A percentile compares a stretch with the other conserved stretches of the same genome.
These are phyloP conservation scores for Sarcodon aspratus DNA, from an alignment of 768 basidiomycete genomes.

Conservation along the genomic window DNA sequence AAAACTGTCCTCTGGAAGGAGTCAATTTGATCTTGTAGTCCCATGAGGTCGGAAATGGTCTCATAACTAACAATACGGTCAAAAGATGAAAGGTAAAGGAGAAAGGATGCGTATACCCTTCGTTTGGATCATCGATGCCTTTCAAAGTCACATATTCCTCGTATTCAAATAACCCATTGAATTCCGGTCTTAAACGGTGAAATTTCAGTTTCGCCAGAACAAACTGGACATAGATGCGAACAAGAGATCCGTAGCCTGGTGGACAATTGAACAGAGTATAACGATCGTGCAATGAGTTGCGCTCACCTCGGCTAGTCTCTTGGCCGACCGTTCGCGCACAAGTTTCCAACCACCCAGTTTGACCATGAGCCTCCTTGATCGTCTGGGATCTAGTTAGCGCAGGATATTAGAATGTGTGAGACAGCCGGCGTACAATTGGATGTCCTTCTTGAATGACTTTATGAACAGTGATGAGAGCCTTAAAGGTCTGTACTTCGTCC, in stretches of 20 bases:
- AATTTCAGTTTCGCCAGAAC: constrained; percentile 92
- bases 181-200: constrained; percentile 91
- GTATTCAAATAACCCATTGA: constrained; percentile 98
- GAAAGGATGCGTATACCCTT: constrained; percentile 56
- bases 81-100: not conserved
- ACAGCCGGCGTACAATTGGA: constrained; percentile 55
- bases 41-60: constrained; percentile 96
- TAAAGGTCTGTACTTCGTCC: constrained; percentile 98
- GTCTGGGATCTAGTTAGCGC: constrained; percentile 40
- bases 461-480: constrained; percentile 93
- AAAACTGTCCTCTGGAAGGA: constrained; percentile 98
- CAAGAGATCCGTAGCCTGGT: constrained; percentile 83
- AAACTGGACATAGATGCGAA: constrained; percentile 93
- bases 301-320: constrained; percentile 65
- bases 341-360: constrained; percentile 97
- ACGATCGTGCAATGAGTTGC: not conserved
- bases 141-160: constrained; percentile 97
- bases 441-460: constrained; percentile 98
- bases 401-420: constrained; percentile 2
- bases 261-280: not conserved
- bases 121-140: constrained; percentile 97
- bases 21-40: constrained; percentile 96
- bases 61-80: constrained; percentile 57
- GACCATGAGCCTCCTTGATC: constrained; percentile 92
- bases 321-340: constrained; percentile 81